Percentiles rank a stretch among this genome's conserved stretches.
Evolutionary conservation across 768 basidiomycete genomes (phyloP).

Genomic region (Boletus fagicola): DNA sequence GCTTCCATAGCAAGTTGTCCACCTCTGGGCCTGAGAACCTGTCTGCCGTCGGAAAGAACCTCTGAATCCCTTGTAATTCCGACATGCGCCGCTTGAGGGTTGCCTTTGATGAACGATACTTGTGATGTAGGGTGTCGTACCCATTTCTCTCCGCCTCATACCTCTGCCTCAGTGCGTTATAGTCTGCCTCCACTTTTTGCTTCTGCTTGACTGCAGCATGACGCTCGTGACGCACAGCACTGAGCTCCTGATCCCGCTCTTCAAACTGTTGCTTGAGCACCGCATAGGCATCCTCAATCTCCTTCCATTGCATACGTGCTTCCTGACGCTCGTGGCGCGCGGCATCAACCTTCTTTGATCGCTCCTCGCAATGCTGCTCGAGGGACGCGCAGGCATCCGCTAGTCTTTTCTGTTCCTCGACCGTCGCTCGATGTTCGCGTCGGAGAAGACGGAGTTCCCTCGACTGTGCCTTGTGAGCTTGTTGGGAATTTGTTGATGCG

Average conservation of each 20-base stretch:
- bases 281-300: conserved; percentile 8
- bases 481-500: background rate
- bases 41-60: conserved; percentile 43
- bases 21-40: conserved; percentile 45
- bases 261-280: conserved; percentile 21
- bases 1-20: conserved; percentile 36
- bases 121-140: conserved; percentile 9
- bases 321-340: conserved; percentile 7
- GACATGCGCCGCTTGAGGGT: conserved; percentile 40
- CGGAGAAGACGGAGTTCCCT: conserved; percentile 8
- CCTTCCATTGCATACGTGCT: conserved; percentile 1
- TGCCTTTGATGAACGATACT: conserved; percentile 14
- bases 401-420: conserved; percentile 11
- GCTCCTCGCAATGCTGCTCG: conserved; percentile 9
- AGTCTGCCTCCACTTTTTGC: too few species aligned
- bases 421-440: background rate
- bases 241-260: conserved; percentile 13
- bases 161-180: too few species aligned
- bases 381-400: background rate
- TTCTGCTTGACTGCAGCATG: background rate
- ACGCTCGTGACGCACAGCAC: background rate
- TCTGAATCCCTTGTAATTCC: conserved; percentile 43
- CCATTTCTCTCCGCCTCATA: conserved; percentile 15
- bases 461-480: conserved; percentile 1
- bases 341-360: background rate